A percentile compares a stretch with the other conserved stretches of the same genome.
These are phyloP conservation scores for Cordyceps militaris DNA, from an alignment of 2,329 filamentous ascomycete species.

Conservation along the genomic window DNA sequence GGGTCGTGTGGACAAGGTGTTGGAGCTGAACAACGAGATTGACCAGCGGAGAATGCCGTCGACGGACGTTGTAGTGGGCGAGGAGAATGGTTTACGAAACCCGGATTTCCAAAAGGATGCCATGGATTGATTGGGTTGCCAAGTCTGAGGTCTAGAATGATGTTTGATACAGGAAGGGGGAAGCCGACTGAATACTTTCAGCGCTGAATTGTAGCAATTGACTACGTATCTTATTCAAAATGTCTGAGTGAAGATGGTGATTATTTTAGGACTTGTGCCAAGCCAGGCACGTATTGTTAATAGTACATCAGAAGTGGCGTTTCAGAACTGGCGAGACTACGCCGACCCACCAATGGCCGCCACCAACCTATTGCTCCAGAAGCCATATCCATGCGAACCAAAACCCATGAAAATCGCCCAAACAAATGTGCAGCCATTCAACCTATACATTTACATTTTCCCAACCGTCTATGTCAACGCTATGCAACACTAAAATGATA, in stretches of 20 bases:
- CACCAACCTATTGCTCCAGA: not conserved
- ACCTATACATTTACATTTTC: slow-evolving; percentile 11
- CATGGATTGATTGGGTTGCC: slow-evolving; percentile 4
- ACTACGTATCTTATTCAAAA: not conserved
- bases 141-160: too few relatives aligned
- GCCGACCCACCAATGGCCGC: not conserved
- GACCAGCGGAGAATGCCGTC: slow-evolving; percentile 39
- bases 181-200: too few relatives aligned
- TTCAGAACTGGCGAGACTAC: not conserved
- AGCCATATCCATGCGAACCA: slow-evolving; percentile 2
- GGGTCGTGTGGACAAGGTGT: slow-evolving; percentile 38
- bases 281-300: not conserved
- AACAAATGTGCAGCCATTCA: slow-evolving; percentile 3
- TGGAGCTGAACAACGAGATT: slow-evolving; percentile 41
- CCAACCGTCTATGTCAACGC: slow-evolving; percentile 2
- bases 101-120: slow-evolving; percentile 27
- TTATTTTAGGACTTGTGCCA: slow-evolving; percentile 7
- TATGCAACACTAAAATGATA: slow-evolving; percentile 8
- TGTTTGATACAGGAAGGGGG: too few relatives aligned
- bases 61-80: slow-evolving; percentile 17
- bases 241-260: slow-evolving; percentile 18
- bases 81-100: slow-evolving; percentile 20
- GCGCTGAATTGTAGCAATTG: too few relatives aligned
- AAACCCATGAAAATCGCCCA: not conserved
- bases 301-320: slow-evolving; percentile 8